Conservation (phyloP, 495 filamentous ascomycete species). For the Echria macrotheca region DNA sequence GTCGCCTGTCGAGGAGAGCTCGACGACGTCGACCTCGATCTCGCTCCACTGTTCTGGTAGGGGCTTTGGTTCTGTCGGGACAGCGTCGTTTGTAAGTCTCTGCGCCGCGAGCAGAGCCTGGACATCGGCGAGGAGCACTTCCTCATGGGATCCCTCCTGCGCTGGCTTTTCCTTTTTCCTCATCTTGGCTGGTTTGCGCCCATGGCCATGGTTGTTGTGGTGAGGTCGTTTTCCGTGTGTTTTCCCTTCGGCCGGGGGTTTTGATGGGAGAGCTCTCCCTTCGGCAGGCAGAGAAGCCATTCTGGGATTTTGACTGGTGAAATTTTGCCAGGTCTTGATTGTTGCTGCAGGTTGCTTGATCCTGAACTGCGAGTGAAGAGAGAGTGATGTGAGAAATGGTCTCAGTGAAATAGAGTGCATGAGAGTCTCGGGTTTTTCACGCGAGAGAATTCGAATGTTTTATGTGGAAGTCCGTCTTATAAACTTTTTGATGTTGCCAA, state of each 20-base stretch:
- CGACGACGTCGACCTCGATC: constrained; percentile 68
- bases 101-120: constrained; percentile 53
- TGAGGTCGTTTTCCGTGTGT: not conserved
- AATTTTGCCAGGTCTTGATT: too few relatives aligned
- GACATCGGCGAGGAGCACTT: constrained; percentile 70
- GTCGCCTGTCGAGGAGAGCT: constrained; percentile 86
- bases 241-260: not conserved
- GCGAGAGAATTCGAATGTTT: too few relatives aligned
- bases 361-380: too few relatives aligned
- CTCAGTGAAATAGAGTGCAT: too few relatives aligned
- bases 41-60: constrained; percentile 67
- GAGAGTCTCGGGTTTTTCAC: too few relatives aligned
- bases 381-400: too few relatives aligned
- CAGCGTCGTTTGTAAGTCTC: constrained; percentile 33
- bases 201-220: not conserved
- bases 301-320: too few relatives aligned
- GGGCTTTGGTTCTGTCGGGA: constrained; percentile 13
- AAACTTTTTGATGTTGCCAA: too few relatives aligned
- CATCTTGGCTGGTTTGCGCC: constrained; percentile 17
- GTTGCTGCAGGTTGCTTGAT: too few relatives aligned
- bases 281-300: too few relatives aligned
- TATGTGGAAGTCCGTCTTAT: too few relatives aligned
- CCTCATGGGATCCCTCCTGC: constrained; percentile 53
- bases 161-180: constrained; percentile 21
- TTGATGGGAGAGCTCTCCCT: not conserved